These are phyloP conservation scores for Dysphania ambrosioides DNA, from an alignment of 148 eudicot species.

Conservation along the genomic window DNA sequence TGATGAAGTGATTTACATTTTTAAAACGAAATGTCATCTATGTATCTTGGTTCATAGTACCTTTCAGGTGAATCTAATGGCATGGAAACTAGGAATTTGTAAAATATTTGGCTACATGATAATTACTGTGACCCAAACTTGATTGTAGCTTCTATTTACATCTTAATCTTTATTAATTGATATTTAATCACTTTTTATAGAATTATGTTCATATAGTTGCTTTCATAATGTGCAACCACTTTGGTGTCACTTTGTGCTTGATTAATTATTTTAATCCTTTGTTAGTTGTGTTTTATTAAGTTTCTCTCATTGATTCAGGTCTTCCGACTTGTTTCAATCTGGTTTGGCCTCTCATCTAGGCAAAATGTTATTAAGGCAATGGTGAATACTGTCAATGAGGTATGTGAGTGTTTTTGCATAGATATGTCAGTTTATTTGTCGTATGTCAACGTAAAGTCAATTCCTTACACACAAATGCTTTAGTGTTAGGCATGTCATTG, in stretches of 20 bases:
- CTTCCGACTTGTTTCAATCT: conserved; percentile 93
- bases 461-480: not conserved
- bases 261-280: not conserved
- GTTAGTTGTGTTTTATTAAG: not conserved
- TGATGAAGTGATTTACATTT: not conserved
- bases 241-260: not conserved
- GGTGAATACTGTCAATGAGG: conserved; percentile 81
- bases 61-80: not conserved
- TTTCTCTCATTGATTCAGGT: conserved; percentile 48
- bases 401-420: conserved; percentile 9
- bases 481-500: not conserved
- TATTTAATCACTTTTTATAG: not conserved
- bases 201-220: not conserved
- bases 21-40: not conserved
- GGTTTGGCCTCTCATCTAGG: conserved; percentile 81
- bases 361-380: conserved; percentile 72
- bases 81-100: not conserved
- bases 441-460: not conserved
- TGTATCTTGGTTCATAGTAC: not conserved
- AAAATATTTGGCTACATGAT: not conserved
- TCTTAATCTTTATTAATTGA: not conserved
- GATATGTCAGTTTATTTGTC: not conserved
- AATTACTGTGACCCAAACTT: not conserved
- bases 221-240: not conserved
- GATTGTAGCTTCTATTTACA: not conserved